A percentile compares a stretch with the other conserved stretches of the same genome.
Evolutionary conservation across 768 basidiomycete genomes (phyloP).

Genomic region (Dioszegia hungarica): DNA sequence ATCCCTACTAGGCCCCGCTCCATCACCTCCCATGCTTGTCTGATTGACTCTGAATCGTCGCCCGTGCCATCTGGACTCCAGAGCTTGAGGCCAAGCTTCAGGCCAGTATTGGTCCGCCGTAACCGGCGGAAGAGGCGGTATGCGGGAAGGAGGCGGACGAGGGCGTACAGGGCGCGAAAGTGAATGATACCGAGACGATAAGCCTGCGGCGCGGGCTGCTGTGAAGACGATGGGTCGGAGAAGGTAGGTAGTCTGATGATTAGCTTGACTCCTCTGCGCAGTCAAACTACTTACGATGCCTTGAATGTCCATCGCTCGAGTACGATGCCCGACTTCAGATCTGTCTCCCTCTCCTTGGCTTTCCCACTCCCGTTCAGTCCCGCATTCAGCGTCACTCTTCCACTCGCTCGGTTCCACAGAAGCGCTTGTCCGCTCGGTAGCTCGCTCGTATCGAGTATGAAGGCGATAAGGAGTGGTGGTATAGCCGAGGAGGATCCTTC

Average conservation of each 20-base stretch:
- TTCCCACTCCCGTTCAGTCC: constrained; percentile 16
- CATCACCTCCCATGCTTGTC: constrained; percentile 46
- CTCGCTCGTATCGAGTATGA: constrained; percentile 45
- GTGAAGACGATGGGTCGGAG: constrained; percentile 19
- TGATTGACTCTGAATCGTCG: constrained; percentile 19
- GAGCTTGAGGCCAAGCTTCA: constrained; percentile 44
- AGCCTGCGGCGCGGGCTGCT: constrained; percentile 30
- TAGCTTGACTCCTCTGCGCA: not conserved
- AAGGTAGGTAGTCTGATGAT: constrained; percentile 2
- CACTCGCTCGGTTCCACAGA: constrained; percentile 29
- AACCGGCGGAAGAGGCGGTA: constrained; percentile 37
- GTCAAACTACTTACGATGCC: constrained; percentile 23
- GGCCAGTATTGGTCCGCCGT: constrained; percentile 33
- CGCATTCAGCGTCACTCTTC: constrained; percentile 23
- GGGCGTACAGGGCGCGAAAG: constrained; percentile 38
- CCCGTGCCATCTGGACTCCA: constrained; percentile 42
- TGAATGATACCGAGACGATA: constrained; percentile 45
- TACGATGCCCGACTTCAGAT: constrained; percentile 31
- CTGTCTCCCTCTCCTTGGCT: constrained; percentile 29
- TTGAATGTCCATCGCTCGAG: constrained; percentile 45
- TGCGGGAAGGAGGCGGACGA: constrained; percentile 39
- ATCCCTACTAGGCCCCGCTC: constrained; percentile 40
- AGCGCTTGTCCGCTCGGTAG: constrained; percentile 36
- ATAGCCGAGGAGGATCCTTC: constrained; percentile 13
- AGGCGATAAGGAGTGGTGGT: constrained; percentile 45